Conservation (phyloP, 805 yeast species). For the Monosporozyma solicola region DNA sequence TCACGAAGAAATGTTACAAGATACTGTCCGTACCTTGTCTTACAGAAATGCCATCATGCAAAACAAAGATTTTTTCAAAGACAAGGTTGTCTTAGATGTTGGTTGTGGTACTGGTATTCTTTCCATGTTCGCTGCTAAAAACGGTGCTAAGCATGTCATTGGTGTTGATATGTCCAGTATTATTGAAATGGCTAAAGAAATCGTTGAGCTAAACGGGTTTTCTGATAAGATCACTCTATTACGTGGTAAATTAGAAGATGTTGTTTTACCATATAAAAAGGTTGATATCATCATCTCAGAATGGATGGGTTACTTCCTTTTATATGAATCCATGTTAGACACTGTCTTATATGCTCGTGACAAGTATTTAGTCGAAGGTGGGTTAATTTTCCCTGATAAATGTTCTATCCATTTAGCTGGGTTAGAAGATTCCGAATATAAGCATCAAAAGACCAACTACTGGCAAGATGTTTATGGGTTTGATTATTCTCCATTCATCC, state of each 20-base stretch:
- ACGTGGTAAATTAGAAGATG: conserved; percentile 92
- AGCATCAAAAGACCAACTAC: conserved; percentile 80
- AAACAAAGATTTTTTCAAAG: conserved; percentile 83
- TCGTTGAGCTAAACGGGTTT: conserved; percentile 75
- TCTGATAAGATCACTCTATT: conserved; percentile 77
- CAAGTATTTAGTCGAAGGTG: conserved; percentile 65
- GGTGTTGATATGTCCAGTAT: conserved; percentile 97
- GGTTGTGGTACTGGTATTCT: conserved; percentile 99
- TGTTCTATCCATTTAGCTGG: conserved; percentile 85
- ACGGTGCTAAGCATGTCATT: conserved; percentile 98
- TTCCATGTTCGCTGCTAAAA: conserved; percentile 95
- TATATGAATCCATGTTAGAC: conserved; percentile 96
- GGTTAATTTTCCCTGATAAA: conserved; percentile 90
- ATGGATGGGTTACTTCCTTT: conserved; percentile 98
- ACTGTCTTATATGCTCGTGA: conserved; percentile 94
- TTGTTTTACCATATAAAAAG: conserved; percentile 69
- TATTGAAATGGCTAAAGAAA: conserved; percentile 91
- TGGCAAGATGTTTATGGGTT: conserved; percentile 98
- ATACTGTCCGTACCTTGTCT: conserved; percentile 81
- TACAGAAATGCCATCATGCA: conserved; percentile 89
- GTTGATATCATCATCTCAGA: conserved; percentile 95
- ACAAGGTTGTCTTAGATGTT: conserved; percentile 89
- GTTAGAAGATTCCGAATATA: conserved; percentile 86
- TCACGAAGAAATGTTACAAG: conserved; percentile 98
- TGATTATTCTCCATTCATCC: conserved; percentile 85